Evolutionary conservation across 129 eudicot species (phyloP), one percentile per base, ranked within the genome.

Genomic region (Logfia minima): DNA sequence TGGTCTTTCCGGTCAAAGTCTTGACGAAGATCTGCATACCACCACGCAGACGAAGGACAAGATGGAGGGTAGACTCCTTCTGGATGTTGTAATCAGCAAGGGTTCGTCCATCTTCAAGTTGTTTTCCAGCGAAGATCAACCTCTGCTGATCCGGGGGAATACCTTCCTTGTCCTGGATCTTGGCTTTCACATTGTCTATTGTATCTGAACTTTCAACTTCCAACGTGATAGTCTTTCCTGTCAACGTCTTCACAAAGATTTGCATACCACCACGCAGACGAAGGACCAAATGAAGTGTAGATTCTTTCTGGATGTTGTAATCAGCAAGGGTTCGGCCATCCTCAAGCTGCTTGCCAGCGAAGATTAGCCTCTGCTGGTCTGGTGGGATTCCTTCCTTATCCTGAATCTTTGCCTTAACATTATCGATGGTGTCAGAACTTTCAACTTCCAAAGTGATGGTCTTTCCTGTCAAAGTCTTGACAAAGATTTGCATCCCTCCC

Each of bases 11-110:
- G 10, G 83, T 72, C 31, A 80, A 58, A 0, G 79, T 80, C 75
- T 80, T 80, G 0, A 72, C 83, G 8, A 80, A 80, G n/a, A 80
- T 73, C 77, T 81, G 77, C 81, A 79, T 71, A 1, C 86, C 86
- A 51, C 86, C 86, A 28, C 86, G 68, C 0, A 83, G 77, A 24
- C 86, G 73, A 35, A 83, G 77, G 2, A 84, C 87, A 0, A 70
- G 61, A 17, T 70, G 75, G 29, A 70, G 84, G 2, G 76, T 71
- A 0, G 76, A 71, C 26, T 71, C 65, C 31, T 71, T 71, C 9
- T 71, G 76, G 17, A 71, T 71, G 2, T 71, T 71, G 11, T 71
- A 72, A 19, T 72, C 77, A 0, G 77, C 77, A 5, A 72, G 10
- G 0, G 77, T 72, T 0, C 76, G 9, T 0, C 76, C 76, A 48